A percentile compares a stretch with the other conserved stretches of the same genome.
Conservation (phyloP, 192 early-diverging fungal species). For the Glomus cerebriforme region DNA sequence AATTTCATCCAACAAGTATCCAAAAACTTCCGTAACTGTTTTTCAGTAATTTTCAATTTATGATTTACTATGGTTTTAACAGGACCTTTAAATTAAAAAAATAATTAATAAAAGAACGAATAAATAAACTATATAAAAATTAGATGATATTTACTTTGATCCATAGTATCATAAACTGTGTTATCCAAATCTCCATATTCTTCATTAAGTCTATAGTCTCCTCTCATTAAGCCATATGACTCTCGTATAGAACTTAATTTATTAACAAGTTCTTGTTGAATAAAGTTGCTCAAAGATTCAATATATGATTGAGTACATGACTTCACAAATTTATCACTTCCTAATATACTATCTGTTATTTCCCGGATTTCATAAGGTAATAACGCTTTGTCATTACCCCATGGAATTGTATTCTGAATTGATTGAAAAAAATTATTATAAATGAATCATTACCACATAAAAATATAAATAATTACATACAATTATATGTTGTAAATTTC, state of each 20-base stretch:
- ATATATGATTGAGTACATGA: constrained; percentile 64
- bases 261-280: constrained; percentile 56
- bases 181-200: constrained; percentile 57
- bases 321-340: constrained; percentile 27
- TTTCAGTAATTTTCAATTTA: constrained; percentile 69
- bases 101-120: neutral
- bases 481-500: constrained; percentile 73
- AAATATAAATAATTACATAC: constrained; percentile 25
- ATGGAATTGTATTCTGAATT: constrained; percentile 13
- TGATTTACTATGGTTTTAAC: constrained; percentile 56
- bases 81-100: neutral
- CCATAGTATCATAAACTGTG: constrained; percentile 45
- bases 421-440: neutral
- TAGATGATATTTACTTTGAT: neutral
- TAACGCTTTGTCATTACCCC: constrained; percentile 43
- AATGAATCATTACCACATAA: neutral
- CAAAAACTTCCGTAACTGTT: constrained; percentile 75
- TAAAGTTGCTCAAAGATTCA: constrained; percentile 56
- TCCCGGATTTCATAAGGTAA: constrained; percentile 67
- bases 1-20: constrained; percentile 83
- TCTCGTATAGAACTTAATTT: constrained; percentile 62
- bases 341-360: constrained; percentile 52
- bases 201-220: constrained; percentile 50
- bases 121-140: neutral
- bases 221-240: constrained; percentile 52